These are phyloP conservation scores for Pelagomonas calceolata DNA, from an alignment of 108 stramenopile species.

Conservation along the genomic window DNA sequence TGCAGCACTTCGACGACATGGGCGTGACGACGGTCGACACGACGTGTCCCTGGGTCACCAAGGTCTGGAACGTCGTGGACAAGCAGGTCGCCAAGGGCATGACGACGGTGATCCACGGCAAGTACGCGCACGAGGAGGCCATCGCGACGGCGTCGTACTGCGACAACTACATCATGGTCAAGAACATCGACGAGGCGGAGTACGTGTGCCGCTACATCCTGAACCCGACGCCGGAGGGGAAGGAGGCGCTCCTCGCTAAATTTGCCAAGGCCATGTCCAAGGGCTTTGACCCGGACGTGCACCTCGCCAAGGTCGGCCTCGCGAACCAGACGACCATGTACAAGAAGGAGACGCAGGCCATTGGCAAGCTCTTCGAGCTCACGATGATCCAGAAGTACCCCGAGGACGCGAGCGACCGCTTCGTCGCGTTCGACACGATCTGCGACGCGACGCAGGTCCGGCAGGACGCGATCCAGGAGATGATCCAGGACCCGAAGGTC, in stretches of 20 bases:
- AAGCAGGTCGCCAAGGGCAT: slow-evolving; percentile 67
- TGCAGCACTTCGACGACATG: slow-evolving; percentile 46
- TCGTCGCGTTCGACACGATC: slow-evolving; percentile 90
- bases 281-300: slow-evolving; percentile 89
- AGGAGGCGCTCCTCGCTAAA: slow-evolving; percentile 57
- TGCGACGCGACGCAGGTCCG: slow-evolving; percentile 95
- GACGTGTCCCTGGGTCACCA: slow-evolving; percentile 94
- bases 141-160: slow-evolving; percentile 80
- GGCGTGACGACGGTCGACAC: slow-evolving; percentile 92
- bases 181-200: slow-evolving; percentile 84
- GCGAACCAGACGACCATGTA: slow-evolving; percentile 98
- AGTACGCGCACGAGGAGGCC: slow-evolving; percentile 89
- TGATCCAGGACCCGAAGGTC: slow-evolving; percentile 52
- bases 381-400: slow-evolving; percentile 80
- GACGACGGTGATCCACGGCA: slow-evolving; percentile 85
- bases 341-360: slow-evolving; percentile 90
- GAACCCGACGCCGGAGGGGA: slow-evolving; percentile 53
- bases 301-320: slow-evolving; percentile 77
- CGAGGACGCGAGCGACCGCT: slow-evolving; percentile 58
- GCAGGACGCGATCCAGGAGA: slow-evolving; percentile 85
- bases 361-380: slow-evolving; percentile 83
- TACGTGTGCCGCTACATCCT: slow-evolving; percentile 85
- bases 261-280: slow-evolving; percentile 76
- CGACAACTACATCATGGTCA: slow-evolving; percentile 86
- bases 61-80: slow-evolving; percentile 94